Conservation (phyloP, 2,329 filamentous ascomycete genomes). For the Hirsutella minnesotensis region DNA sequence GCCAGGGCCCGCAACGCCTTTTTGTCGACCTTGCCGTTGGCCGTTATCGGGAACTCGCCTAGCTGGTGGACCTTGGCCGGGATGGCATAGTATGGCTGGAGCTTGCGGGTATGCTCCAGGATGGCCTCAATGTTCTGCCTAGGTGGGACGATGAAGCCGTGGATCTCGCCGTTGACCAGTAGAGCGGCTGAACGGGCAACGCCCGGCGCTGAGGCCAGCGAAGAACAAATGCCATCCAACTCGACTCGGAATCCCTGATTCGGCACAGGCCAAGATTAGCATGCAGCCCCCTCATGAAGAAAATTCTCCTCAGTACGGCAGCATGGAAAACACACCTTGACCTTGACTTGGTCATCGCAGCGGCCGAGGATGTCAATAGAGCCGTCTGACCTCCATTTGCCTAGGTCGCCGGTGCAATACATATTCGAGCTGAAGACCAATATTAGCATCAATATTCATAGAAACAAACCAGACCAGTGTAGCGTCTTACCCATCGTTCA, state of each 20-base stretch:
- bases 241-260: constrained; percentile 45
- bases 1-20: constrained; percentile 25
- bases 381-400: constrained; percentile 41
- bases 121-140: constrained; percentile 24
- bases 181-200: constrained; percentile 36
- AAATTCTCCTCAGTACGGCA: no score
- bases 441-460: constrained; percentile 1
- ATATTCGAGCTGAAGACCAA: constrained; percentile 27
- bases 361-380: constrained; percentile 43
- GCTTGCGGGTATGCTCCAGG: constrained; percentile 24
- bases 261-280: neutral
- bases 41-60: constrained; percentile 33
- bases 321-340: constrained; percentile 29
- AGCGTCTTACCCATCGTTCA: constrained; percentile 32
- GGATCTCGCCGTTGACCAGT: constrained; percentile 33
- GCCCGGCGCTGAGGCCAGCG: constrained; percentile 31
- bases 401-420: constrained; percentile 51
- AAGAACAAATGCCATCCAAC: constrained; percentile 43
- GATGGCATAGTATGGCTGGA: constrained; percentile 43
- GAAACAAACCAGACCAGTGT: neutral
- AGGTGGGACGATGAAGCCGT: constrained; percentile 34
- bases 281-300: no score
- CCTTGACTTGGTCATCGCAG: constrained; percentile 50
- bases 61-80: constrained; percentile 33
- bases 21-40: constrained; percentile 47